Percentiles rank a stretch among this genome's conserved stretches.
phyloP scores from a whole-genome alignment of 1,284 basidiomycete species.

The Mycena sp. region DNA sequence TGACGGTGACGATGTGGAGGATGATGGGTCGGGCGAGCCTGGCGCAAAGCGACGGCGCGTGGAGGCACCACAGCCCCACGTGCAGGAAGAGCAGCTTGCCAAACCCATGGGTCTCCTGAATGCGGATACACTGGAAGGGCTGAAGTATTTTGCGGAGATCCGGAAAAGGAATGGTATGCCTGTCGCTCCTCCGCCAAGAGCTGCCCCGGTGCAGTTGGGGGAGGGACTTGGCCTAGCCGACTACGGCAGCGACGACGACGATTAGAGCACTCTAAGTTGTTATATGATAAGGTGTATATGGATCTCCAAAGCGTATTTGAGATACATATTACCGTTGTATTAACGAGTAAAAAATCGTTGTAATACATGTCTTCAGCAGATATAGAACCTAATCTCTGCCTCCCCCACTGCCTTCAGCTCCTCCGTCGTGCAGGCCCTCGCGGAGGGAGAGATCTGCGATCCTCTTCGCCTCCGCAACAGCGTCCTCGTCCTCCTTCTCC shows the following conservation, averaged over 20 bases:
- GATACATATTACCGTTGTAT: constrained; percentile 11
- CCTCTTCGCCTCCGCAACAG: constrained; percentile 47
- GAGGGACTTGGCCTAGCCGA: constrained; percentile 47
- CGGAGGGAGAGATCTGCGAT: constrained; percentile 45
- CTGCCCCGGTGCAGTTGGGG: constrained; percentile 73
- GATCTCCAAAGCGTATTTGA: neutral
- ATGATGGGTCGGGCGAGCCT: constrained; percentile 41
- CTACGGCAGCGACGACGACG: constrained; percentile 50
- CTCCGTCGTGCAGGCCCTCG: constrained; percentile 36
- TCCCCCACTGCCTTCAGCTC: constrained; percentile 33
- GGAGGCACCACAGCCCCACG: constrained; percentile 40
- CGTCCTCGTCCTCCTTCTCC: constrained; percentile 70
- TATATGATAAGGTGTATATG: neutral
- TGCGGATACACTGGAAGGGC: constrained; percentile 83
- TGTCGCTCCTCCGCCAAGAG: constrained; percentile 44
- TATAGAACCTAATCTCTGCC: constrained; percentile 15
- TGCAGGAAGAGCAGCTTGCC: constrained; percentile 38
- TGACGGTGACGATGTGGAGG: constrained; percentile 48
- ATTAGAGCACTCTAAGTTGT: no score
- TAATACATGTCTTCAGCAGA: constrained; percentile 14
- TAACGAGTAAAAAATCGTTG: constrained; percentile 8
- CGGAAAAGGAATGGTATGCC: constrained; percentile 62
- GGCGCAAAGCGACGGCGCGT: constrained; percentile 52
- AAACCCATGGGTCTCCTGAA: constrained; percentile 69
- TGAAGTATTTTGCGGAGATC: constrained; percentile 88